These are phyloP conservation scores for Dactylonectria macrodidyma DNA, from an alignment of 2,329 filamentous ascomycete genomes.

Conservation along the genomic window DNA sequence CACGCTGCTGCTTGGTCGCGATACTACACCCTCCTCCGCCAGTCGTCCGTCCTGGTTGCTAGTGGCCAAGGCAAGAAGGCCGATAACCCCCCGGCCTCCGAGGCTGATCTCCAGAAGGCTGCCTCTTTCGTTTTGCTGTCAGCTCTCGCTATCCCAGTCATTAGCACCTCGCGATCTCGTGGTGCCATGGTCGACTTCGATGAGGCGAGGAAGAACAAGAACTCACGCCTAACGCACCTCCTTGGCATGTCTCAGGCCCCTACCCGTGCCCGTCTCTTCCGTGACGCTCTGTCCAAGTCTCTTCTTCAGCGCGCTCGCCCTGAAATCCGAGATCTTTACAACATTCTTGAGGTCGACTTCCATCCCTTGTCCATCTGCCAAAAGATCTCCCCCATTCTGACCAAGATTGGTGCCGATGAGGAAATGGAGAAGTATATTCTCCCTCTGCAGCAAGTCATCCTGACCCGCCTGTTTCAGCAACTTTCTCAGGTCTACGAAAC, in stretches of 20 bases:
- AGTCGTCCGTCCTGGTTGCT: constrained; percentile 87
- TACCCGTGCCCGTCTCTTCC: constrained; percentile 92
- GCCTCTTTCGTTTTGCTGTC: constrained; percentile 97
- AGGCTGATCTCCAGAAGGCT: constrained; percentile 92
- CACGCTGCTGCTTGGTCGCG: constrained; percentile 97
- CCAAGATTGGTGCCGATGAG: constrained; percentile 91
- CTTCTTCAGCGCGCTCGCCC: constrained; percentile 92
- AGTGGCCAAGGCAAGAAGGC: constrained; percentile 91
- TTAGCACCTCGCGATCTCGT: constrained; percentile 96
- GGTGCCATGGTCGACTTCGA: constrained; percentile 97
- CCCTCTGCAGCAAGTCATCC: constrained; percentile 97
- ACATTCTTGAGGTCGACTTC: constrained; percentile 99
- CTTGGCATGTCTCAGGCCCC: constrained; percentile 93
- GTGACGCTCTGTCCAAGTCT: constrained; percentile 94
- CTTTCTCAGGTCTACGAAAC: constrained; percentile 99
- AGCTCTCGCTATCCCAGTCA: constrained; percentile 97
- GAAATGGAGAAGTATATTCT: constrained; percentile 98
- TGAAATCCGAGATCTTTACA: constrained; percentile 97
- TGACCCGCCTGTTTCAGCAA: constrained; percentile 98
- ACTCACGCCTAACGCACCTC: constrained; percentile 94
- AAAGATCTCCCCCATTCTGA: constrained; percentile 97
- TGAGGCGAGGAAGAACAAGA: constrained; percentile 98
- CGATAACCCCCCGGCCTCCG: constrained; percentile 91
- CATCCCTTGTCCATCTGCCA: constrained; percentile 98
- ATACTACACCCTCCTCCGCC: constrained; percentile 96